These are phyloP conservation scores for Globisporangium irregulare DNA, from an alignment of 352 stramenopile species.

Conservation along the genomic window DNA sequence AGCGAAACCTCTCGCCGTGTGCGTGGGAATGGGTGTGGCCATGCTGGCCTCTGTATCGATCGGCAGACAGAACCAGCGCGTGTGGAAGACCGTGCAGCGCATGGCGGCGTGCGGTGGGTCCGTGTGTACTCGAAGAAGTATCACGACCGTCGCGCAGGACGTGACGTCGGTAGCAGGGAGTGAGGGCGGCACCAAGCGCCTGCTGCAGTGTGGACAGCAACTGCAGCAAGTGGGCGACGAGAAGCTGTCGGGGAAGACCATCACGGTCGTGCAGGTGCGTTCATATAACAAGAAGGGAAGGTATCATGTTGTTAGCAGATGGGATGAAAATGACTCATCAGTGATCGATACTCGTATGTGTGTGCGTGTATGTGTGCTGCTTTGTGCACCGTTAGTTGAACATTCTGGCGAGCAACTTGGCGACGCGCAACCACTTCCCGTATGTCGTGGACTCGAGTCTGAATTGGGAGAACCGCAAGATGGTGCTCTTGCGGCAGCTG, in stretches of 20 bases:
- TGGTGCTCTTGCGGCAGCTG: constrained; percentile 70
- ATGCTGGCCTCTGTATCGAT: constrained; percentile 68
- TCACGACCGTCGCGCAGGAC: neutral
- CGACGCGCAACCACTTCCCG: constrained; percentile 80
- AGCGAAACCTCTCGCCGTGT: constrained; percentile 42
- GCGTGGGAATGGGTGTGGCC: constrained; percentile 66
- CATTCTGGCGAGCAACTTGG: constrained; percentile 84
- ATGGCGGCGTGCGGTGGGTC: constrained; percentile 11
- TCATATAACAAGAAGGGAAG: neutral
- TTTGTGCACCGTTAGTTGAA: constrained; percentile 45
- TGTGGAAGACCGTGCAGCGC: constrained; percentile 51
- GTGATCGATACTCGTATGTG: neutral
- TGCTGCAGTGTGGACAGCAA: constrained; percentile 54
- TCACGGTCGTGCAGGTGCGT: constrained; percentile 71
- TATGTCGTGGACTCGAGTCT: constrained; percentile 82
- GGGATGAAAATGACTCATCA: neutral
- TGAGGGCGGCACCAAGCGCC: constrained; percentile 14
- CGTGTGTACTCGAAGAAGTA: constrained; percentile 17
- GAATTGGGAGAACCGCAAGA: constrained; percentile 83
- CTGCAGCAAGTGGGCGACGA: constrained; percentile 26
- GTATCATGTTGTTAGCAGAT: neutral
- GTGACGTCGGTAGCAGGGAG: neutral
- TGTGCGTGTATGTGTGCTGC: neutral
- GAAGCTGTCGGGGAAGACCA: constrained; percentile 54
- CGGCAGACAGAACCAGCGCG: constrained; percentile 38